Conservation (phyloP, 495 filamentous ascomycete genomes). For the Trichoderma asperelloides region DNA sequence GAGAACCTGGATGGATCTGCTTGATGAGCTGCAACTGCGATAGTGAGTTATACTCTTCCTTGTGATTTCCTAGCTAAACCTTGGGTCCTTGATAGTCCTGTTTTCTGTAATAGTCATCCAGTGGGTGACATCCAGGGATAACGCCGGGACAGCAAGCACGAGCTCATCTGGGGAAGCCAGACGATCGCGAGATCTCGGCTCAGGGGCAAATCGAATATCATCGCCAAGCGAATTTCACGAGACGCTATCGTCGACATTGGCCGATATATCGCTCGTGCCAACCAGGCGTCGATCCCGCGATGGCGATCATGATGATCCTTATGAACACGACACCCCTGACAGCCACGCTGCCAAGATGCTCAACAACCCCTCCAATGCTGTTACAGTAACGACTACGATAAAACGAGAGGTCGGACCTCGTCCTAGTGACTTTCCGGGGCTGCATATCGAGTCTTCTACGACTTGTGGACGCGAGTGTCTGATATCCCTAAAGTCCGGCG, state of each 20-base stretch:
- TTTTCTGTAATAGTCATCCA: constrained; percentile 44
- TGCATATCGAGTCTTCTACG: not conserved
- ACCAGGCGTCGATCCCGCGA: constrained; percentile 2
- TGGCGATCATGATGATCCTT: not conserved
- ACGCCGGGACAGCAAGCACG: constrained; percentile 13
- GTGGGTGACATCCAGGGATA: constrained; percentile 45
- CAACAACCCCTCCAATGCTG: not conserved
- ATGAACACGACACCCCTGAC: not conserved
- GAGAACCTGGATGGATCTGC: constrained; percentile 48
- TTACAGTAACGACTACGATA: constrained; percentile 10
- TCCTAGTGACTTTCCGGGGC: not conserved
- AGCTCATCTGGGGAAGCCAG: constrained; percentile 11
- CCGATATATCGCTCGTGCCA: constrained; percentile 6
- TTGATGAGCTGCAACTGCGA: constrained; percentile 50
- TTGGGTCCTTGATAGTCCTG: constrained; percentile 27
- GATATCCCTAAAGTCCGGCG: not conserved
- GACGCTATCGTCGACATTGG: not conserved
- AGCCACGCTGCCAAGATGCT: not conserved
- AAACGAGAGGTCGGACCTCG: constrained; percentile 1
- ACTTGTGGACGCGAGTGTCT: not conserved
- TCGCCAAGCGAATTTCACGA: constrained; percentile 1
- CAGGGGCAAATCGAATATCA: not conserved
- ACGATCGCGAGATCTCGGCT: not conserved
- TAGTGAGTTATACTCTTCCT: constrained; percentile 23
- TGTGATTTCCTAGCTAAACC: not conserved